These are phyloP conservation scores for Pisolithus thermaeus DNA, from an alignment of 1,284 basidiomycete genomes.

Conservation along the genomic window DNA sequence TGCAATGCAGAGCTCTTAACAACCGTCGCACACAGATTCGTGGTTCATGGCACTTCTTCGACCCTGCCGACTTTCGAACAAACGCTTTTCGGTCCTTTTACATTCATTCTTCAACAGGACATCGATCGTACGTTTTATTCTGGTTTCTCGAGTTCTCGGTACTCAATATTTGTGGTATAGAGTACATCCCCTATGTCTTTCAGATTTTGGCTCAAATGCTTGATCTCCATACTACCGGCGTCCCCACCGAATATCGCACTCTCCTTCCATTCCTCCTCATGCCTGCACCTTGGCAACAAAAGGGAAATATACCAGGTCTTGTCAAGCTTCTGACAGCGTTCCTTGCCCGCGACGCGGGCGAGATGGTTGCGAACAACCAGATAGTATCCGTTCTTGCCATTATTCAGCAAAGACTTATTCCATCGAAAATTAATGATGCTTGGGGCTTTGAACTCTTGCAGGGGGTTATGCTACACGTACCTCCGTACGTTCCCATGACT, in stretches of 20 bases:
- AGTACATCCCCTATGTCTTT: conserved; percentile 97
- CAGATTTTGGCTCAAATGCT: conserved; percentile 97
- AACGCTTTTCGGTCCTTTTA: conserved; percentile 85
- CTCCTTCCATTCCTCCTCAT: conserved; percentile 84
- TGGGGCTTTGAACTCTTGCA: conserved; percentile 92
- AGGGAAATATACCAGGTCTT: conserved; percentile 93
- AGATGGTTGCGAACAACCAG: conserved; percentile 74
- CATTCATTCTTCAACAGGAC: conserved; percentile 84
- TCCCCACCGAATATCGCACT: conserved; percentile 76
- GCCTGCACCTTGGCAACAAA: conserved; percentile 87
- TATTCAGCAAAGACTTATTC: conserved; percentile 85
- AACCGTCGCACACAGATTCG: conserved; percentile 49
- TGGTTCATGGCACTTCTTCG: conserved; percentile 64
- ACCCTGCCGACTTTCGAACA: conserved; percentile 76
- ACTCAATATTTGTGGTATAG: conserved; percentile 35
- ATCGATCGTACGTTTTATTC: conserved; percentile 68
- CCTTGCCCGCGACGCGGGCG: conserved; percentile 62
- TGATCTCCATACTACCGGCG: conserved; percentile 63
- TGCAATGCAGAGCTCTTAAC: conserved; percentile 1
- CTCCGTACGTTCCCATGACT: conserved; percentile 50
- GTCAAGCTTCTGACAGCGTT: conserved; percentile 88
- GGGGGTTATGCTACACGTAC: conserved; percentile 67
- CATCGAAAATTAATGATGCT: conserved; percentile 82
- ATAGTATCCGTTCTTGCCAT: conserved; percentile 82
- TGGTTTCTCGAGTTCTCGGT: not conserved